Evolutionary conservation across 768 basidiomycete species (phyloP).

Genomic region (Inosperma sp.): DNA sequence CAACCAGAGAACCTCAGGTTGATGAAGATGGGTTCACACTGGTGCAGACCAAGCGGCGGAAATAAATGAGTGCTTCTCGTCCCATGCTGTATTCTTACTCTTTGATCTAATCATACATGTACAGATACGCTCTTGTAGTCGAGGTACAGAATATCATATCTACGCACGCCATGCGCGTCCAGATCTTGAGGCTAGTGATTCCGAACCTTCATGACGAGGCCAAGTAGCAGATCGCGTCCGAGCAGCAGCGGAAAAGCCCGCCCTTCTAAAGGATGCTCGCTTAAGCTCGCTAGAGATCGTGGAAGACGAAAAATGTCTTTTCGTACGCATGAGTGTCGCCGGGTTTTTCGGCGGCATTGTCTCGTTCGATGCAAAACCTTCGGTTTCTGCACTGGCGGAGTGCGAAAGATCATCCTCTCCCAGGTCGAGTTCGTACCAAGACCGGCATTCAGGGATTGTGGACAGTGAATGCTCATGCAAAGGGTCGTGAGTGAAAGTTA

Average conservation of each 20-base stretch:
- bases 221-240: conserved; percentile 9
- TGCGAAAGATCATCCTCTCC: not conserved
- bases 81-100: too few relatives aligned
- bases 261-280: not conserved
- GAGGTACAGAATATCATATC: too few relatives aligned
- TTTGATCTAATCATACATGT: too few relatives aligned
- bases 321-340: not conserved
- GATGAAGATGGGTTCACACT: conserved; percentile 92
- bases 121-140: too few relatives aligned
- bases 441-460: conserved; percentile 20
- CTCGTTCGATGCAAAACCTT: too few relatives aligned
- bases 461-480: conserved; percentile 16
- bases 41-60: conserved; percentile 57
- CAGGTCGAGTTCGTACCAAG: conserved; percentile 18
- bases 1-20: conserved; percentile 59
- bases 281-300: conserved; percentile 26
- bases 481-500: conserved; percentile 21
- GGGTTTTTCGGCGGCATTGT: not conserved
- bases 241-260: not conserved
- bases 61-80: too few relatives aligned
- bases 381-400: not conserved
- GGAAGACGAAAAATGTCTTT: conserved; percentile 15
- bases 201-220: not conserved
- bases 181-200: not conserved
- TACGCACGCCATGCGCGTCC: too few relatives aligned